phyloP scores from a whole-genome alignment of 495 filamentous ascomycete genomes.

The Lasiosphaeria hispida region DNA sequence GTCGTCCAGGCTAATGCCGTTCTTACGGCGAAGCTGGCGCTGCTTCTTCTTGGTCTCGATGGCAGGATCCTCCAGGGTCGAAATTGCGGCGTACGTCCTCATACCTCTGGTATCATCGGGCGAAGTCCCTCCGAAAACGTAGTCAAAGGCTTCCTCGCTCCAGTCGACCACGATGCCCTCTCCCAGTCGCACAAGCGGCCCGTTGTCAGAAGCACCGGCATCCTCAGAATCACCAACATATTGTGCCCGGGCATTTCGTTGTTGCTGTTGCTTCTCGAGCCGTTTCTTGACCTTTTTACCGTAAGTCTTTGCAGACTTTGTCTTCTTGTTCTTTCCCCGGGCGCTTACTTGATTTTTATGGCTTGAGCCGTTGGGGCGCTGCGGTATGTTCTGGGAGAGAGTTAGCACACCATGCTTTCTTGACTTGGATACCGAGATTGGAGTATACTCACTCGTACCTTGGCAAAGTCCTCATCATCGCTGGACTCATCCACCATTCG shows the following conservation, averaged over 20 bases:
- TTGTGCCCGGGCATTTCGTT: slow-evolving; percentile 27
- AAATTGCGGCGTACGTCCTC: slow-evolving; percentile 51
- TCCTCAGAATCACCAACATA: slow-evolving; percentile 25
- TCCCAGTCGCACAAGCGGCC: slow-evolving; percentile 67
- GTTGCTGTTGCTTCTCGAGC: slow-evolving; percentile 34
- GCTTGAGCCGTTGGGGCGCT: slow-evolving; percentile 7
- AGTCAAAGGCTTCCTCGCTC: slow-evolving; percentile 61
- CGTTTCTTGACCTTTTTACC: slow-evolving; percentile 38
- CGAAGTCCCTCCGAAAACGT: slow-evolving; percentile 63
- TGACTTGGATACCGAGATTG: neutral
- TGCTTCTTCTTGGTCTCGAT: slow-evolving; percentile 58
- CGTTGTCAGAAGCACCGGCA: slow-evolving; percentile 40
- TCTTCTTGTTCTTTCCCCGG: slow-evolving; percentile 36
- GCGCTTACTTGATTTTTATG: slow-evolving; percentile 20
- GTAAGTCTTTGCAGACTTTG: slow-evolving; percentile 35
- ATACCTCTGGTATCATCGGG: slow-evolving; percentile 30
- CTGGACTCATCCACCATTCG: slow-evolving; percentile 55
- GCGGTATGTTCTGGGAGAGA: slow-evolving; percentile 1
- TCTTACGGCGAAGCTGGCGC: slow-evolving; percentile 60
- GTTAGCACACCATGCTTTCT: neutral
- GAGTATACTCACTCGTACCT: slow-evolving; percentile 29
- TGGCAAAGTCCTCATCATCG: slow-evolving; percentile 42
- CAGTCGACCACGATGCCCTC: slow-evolving; percentile 88
- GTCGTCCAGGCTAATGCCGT: slow-evolving; percentile 80
- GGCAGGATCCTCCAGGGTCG: slow-evolving; percentile 62